Base-by-base conservation (phyloP, 2,329 filamentous ascomycete genomes). In the Neoascochyta sp. region DNA sequence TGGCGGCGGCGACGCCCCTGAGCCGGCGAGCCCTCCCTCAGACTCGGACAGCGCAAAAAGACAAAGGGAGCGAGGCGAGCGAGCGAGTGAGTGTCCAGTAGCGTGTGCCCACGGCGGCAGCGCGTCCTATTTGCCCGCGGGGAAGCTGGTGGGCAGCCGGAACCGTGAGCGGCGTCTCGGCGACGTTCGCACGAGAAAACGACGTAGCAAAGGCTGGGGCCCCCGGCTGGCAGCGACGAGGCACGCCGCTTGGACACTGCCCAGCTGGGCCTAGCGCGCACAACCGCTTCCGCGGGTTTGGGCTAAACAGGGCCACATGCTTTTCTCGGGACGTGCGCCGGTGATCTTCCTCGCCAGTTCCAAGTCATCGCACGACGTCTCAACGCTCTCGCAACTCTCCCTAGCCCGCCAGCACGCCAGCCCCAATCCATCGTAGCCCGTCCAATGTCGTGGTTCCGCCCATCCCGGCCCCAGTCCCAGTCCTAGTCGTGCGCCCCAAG, bases 381-480 rank as follows among this genome's bases (percentile, higher is more conserved):
- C 50, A 58, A 58, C 55, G 53, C 52, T 57, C 52, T 42, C 47
- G 39, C 49, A 47, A 45, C 47, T 48, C 47, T 47, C 41, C 53
- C 52, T 50, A 42, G 41, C 43, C 42, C n/a, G 24, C 34, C n/a
- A n/a, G n/a, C n/a, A 22, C 43, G 41, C 52, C 56, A 55, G 56
- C 50, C 56, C 56, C 48, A 39, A 32, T 49, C 50, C 30, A 43
- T 23, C 39, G 36, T 58, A 57, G 54, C 42, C 39, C 36, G 45
- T 36, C 58, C 57, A 55, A 50, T 49, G 49, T 54, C 50, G 44
- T 54, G 55, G 56, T 55, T 54, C 52, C 47, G 52, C 50, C 37
- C 50, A 53, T 47, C 45, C 58, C 53, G 50, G 41, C 42, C 40
- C 39, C 43, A 40, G 46, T 42, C 37, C n/a, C n/a, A n/a, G n/a